Conservation (phyloP, 1,284 basidiomycete genomes). For the Sphaerobolus stellatus region DNA sequence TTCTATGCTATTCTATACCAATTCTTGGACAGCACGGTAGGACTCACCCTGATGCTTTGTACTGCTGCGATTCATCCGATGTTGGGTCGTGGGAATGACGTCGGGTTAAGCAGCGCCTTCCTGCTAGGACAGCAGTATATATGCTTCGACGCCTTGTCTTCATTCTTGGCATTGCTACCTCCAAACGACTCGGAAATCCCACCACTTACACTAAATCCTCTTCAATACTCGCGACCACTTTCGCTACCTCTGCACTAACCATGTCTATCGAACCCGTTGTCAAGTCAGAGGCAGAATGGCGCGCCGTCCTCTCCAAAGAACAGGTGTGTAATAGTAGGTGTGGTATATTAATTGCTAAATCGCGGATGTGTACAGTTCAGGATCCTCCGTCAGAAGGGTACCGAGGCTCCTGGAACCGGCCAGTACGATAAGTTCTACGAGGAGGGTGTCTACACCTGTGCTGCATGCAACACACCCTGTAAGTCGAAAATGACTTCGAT, state of each 20-base stretch:
- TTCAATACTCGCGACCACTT: not conserved
- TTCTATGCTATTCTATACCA: too few relatives aligned
- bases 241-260: not conserved
- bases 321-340: constrained; percentile 56
- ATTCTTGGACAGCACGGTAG: too few relatives aligned
- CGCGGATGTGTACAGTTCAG: constrained; percentile 60
- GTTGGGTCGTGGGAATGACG: too few relatives aligned
- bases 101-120: too few relatives aligned
- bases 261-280: not conserved
- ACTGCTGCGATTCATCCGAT: too few relatives aligned
- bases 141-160: not conserved
- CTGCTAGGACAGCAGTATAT: not conserved
- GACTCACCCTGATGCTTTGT: too few relatives aligned
- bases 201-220: not conserved
- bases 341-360: not conserved
- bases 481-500: not conserved
- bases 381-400: constrained; percentile 84
- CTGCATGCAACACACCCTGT: constrained; percentile 61
- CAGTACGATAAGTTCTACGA: constrained; percentile 71
- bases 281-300: constrained; percentile 86
- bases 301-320: constrained; percentile 75
- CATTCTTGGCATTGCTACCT: not conserved
- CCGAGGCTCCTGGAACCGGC: constrained; percentile 76
- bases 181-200: not conserved
- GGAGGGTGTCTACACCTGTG: constrained; percentile 72